These are phyloP conservation scores for Dipteronia dyeriana DNA, from an alignment of 345 rosid genomes.

Conservation along the genomic window DNA sequence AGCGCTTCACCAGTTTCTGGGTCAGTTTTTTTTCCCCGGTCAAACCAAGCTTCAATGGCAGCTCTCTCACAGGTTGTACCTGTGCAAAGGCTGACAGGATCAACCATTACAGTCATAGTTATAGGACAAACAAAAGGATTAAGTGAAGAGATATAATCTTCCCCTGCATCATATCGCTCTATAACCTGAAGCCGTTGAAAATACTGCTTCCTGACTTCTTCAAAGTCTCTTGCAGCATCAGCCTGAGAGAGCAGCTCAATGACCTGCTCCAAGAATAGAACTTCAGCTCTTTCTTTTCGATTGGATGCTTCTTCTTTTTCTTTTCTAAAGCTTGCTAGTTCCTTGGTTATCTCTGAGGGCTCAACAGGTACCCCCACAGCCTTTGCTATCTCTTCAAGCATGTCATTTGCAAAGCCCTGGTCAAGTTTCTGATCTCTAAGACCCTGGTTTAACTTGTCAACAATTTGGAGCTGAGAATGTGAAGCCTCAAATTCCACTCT, in stretches of 20 bases:
- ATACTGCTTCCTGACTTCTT: slow-evolving; percentile 54
- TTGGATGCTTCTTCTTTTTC: slow-evolving; percentile 67
- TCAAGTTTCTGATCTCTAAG: slow-evolving; percentile 58
- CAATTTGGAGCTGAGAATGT: slow-evolving; percentile 52
- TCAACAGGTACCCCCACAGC: slow-evolving; percentile 74
- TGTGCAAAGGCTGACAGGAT: slow-evolving; percentile 75
- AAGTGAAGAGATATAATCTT: slow-evolving; percentile 54
- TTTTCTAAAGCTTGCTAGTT: slow-evolving; percentile 59
- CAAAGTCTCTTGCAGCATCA: slow-evolving; percentile 66
- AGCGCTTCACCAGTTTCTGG: slow-evolving; percentile 62
- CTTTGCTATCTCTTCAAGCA: slow-evolving; percentile 62
- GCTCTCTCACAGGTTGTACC: slow-evolving; percentile 78
- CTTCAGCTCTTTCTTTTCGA: slow-evolving; percentile 65
- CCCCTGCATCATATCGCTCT: slow-evolving; percentile 44
- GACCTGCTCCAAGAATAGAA: slow-evolving; percentile 66
- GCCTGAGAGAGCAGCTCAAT: slow-evolving; percentile 72
- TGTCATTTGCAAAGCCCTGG: slow-evolving; percentile 65
- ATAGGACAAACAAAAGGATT: slow-evolving; percentile 53
- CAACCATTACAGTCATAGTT: slow-evolving; percentile 50
- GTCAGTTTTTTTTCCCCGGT: slow-evolving; percentile 46
- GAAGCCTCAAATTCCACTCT: slow-evolving; percentile 61
- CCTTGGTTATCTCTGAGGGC: slow-evolving; percentile 66
- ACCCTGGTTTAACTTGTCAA: slow-evolving; percentile 60
- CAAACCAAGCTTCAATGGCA: slow-evolving; percentile 56
- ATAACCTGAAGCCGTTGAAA: slow-evolving; percentile 48